Evolutionary conservation across 768 basidiomycete species (phyloP).

Genomic region (Tephrocybe sp.): DNA sequence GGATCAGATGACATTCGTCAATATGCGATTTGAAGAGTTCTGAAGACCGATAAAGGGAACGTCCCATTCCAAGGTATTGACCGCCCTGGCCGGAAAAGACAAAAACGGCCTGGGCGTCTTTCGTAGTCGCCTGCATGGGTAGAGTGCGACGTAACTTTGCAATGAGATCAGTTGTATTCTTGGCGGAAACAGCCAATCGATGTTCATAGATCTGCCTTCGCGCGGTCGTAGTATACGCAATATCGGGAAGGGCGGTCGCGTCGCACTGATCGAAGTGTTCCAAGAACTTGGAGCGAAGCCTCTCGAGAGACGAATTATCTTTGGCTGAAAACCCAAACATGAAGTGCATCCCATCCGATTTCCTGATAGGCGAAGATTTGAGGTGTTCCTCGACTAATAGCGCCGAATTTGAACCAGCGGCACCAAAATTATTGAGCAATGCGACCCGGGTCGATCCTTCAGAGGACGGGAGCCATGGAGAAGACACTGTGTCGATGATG

Average conservation of each 20-base stretch:
- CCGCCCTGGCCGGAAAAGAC: conserved; percentile 77
- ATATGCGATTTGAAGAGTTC: conserved; percentile 50
- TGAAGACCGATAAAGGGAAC: conserved; percentile 49
- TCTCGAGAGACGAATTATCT: conserved; percentile 43
- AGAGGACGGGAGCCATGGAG: conserved; percentile 42
- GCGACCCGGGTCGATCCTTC: conserved; percentile 45
- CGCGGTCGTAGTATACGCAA: conserved; percentile 70
- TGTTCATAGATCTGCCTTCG: conserved; percentile 56
- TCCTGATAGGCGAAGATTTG: background rate
- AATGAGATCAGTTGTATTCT: conserved; percentile 43
- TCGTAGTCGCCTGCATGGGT: conserved; percentile 27
- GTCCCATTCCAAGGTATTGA: conserved; percentile 68
- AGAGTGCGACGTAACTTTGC: conserved; percentile 39
- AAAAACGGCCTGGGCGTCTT: conserved; percentile 45
- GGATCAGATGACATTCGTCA: conserved; percentile 56
- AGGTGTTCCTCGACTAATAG: conserved; percentile 57
- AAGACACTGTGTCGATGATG: conserved; percentile 41
- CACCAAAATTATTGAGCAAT: conserved; percentile 75
- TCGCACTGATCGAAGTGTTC: conserved; percentile 41
- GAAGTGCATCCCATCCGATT: conserved; percentile 23
- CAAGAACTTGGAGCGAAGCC: conserved; percentile 47
- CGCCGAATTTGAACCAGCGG: conserved; percentile 69
- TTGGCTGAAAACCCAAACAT: conserved; percentile 68
- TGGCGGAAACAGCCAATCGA: conserved; percentile 51
- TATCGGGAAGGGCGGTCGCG: conserved; percentile 38